Conservation (phyloP, 768 basidiomycete genomes). For the Rhizopogon vulgaris region DNA sequence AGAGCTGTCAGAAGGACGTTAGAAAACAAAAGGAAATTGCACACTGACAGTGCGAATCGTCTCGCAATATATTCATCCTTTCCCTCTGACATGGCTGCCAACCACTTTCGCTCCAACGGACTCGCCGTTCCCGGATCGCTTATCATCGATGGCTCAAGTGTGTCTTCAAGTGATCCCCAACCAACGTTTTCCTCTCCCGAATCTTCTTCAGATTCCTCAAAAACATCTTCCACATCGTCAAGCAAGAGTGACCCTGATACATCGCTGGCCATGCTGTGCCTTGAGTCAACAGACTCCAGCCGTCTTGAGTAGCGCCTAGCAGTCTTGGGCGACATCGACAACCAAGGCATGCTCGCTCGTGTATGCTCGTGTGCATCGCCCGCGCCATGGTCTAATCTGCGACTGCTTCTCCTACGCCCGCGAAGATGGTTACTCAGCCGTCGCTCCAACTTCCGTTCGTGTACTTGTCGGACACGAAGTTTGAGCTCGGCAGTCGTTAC, state of each 20-base stretch:
- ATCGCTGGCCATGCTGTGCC: slow-evolving; percentile 34
- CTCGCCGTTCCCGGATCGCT: slow-evolving; percentile 79
- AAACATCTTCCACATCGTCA: slow-evolving; percentile 28
- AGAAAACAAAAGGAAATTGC: not conserved
- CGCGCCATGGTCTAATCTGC: slow-evolving; percentile 15
- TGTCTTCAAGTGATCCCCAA: slow-evolving; percentile 45
- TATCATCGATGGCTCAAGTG: slow-evolving; percentile 59
- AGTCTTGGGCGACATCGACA: slow-evolving; percentile 50
- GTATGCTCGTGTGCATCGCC: not conserved
- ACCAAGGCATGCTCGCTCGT: slow-evolving; percentile 33
- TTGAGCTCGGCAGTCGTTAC: slow-evolving; percentile 77
- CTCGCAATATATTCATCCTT: slow-evolving; percentile 64
- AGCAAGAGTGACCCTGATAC: slow-evolving; percentile 21
- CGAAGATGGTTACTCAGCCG: slow-evolving; percentile 10
- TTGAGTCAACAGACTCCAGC: slow-evolving; percentile 42
- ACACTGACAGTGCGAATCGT: slow-evolving; percentile 71
- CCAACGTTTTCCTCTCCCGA: slow-evolving; percentile 42
- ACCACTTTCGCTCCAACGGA: slow-evolving; percentile 72
- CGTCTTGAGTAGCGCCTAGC: slow-evolving; percentile 42
- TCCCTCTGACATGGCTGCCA: slow-evolving; percentile 85
- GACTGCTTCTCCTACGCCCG: slow-evolving; percentile 16
- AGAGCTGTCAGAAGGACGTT: not conserved
- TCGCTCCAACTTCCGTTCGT: slow-evolving; percentile 32
- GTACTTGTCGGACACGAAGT: slow-evolving; percentile 47
- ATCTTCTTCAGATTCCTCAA: slow-evolving; percentile 31